Conservation (phyloP, 139 green algal genomes). For the Tetradesmus obliquus region DNA sequence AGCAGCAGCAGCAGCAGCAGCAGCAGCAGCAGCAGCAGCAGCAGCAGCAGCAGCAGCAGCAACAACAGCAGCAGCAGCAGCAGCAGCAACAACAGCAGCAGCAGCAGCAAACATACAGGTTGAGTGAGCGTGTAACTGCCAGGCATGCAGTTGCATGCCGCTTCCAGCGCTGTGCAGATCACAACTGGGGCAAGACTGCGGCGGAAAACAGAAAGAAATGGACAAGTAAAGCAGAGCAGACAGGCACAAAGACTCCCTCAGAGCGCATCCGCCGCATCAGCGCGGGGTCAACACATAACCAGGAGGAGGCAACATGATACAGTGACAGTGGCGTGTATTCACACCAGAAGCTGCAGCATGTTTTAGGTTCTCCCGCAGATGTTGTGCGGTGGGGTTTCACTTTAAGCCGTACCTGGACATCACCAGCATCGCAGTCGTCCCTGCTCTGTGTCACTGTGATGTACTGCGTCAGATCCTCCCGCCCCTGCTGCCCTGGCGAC, state of each 20-base stretch:
- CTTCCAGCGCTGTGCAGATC: background rate
- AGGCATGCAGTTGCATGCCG: conserved; percentile 6
- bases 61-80: background rate
- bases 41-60: background rate
- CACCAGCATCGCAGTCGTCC: background rate
- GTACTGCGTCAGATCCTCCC: conserved; percentile 15
- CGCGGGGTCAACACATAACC: no score
- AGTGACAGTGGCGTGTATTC: background rate
- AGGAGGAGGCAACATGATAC: no score
- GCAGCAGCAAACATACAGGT: background rate
- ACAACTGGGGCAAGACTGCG: conserved; percentile 7
- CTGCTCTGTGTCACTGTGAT: background rate
- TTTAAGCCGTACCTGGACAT: background rate
- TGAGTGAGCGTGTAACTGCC: conserved; percentile 37
- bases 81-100: no score
- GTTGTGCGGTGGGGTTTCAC: no score
- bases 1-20: background rate
- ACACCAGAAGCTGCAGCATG: background rate
- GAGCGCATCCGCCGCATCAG: no score
- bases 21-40: background rate
- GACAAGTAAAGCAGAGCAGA: background rate
- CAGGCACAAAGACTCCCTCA: background rate
- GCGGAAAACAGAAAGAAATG: background rate
- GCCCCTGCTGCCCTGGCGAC: background rate
- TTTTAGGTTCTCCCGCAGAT: no score